Evolutionary conservation across 495 filamentous ascomycete genomes (phyloP).

Genomic region (Neurospora intermedia): DNA sequence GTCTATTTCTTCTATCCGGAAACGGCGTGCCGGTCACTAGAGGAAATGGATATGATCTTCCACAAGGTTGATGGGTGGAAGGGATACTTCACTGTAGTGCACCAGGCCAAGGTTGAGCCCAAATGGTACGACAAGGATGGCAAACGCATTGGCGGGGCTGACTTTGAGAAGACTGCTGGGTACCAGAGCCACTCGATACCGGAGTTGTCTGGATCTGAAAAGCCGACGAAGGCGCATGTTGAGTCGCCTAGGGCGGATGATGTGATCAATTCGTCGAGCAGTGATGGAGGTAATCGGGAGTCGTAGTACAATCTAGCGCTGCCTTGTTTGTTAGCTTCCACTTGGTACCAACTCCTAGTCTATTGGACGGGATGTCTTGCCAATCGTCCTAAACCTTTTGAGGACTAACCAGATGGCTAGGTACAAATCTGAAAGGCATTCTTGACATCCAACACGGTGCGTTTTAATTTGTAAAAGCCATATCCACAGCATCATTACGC

Average conservation of each 20-base stretch:
- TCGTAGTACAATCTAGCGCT: neutral
- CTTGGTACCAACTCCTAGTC: too few relatives aligned
- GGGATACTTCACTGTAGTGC: conserved; percentile 48
- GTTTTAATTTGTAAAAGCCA: too few relatives aligned
- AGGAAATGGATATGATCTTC: conserved; percentile 72
- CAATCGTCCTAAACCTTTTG: too few relatives aligned
- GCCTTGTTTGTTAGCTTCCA: too few relatives aligned
- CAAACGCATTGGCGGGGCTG: neutral
- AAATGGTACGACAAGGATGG: conserved; percentile 43
- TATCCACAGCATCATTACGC: too few relatives aligned
- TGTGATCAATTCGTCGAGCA: neutral
- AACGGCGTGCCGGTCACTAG: conserved; percentile 60
- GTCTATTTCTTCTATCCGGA: conserved; percentile 72
- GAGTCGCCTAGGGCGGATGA: neutral
- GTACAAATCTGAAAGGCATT: too few relatives aligned
- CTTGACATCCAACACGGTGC: too few relatives aligned
- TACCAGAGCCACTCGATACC: neutral
- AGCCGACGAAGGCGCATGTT: neutral
- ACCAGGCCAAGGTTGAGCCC: conserved; percentile 48
- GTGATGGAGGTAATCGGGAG: neutral
- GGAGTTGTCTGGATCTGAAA: neutral
- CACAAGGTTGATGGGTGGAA: conserved; percentile 41
- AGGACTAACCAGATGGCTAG: too few relatives aligned
- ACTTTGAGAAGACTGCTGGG: neutral
- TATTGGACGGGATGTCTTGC: too few relatives aligned